phyloP scores from a whole-genome alignment of 2,329 filamentous ascomycete species.

The Fusarium xylarioides region DNA sequence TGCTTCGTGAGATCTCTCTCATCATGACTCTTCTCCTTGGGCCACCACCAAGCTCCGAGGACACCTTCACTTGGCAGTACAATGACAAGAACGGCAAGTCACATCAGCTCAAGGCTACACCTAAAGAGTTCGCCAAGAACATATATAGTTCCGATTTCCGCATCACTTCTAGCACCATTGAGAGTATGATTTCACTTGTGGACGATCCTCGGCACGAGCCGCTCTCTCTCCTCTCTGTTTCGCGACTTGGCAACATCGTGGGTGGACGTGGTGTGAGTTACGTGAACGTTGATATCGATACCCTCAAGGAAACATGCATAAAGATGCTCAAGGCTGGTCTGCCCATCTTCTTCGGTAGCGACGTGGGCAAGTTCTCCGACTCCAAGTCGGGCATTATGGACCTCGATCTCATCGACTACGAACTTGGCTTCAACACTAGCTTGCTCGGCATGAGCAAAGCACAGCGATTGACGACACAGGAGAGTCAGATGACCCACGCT shows the following conservation, averaged over 20 bases:
- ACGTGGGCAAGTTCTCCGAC: slow-evolving; percentile 86
- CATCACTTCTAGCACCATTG: slow-evolving; percentile 68
- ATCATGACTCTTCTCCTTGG: slow-evolving; percentile 86
- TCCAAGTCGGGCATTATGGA: slow-evolving; percentile 79
- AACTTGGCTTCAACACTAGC: slow-evolving; percentile 82
- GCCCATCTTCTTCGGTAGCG: slow-evolving; percentile 88
- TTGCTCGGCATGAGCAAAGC: slow-evolving; percentile 81
- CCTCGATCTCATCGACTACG: slow-evolving; percentile 77
- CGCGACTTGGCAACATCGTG: slow-evolving; percentile 82
- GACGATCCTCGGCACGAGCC: slow-evolving; percentile 85
- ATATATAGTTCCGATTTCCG: slow-evolving; percentile 69
- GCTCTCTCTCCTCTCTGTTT: slow-evolving; percentile 76
- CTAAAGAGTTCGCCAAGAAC: slow-evolving; percentile 75
- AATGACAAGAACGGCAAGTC: slow-evolving; percentile 73
- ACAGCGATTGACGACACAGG: slow-evolving; percentile 75
- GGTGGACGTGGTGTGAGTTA: slow-evolving; percentile 81
- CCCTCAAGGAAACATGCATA: slow-evolving; percentile 78
- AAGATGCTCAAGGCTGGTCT: slow-evolving; percentile 80
- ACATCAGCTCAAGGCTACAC: slow-evolving; percentile 70
- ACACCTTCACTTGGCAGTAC: slow-evolving; percentile 83
- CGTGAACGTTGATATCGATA: slow-evolving; percentile 79
- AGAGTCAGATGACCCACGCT: slow-evolving; percentile 88
- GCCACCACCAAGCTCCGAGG: slow-evolving; percentile 74
- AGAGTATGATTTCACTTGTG: slow-evolving; percentile 80
- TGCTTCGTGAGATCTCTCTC: slow-evolving; percentile 82